Conservation (phyloP, 1,284 basidiomycete species). For the Volvariella volvacea region DNA sequence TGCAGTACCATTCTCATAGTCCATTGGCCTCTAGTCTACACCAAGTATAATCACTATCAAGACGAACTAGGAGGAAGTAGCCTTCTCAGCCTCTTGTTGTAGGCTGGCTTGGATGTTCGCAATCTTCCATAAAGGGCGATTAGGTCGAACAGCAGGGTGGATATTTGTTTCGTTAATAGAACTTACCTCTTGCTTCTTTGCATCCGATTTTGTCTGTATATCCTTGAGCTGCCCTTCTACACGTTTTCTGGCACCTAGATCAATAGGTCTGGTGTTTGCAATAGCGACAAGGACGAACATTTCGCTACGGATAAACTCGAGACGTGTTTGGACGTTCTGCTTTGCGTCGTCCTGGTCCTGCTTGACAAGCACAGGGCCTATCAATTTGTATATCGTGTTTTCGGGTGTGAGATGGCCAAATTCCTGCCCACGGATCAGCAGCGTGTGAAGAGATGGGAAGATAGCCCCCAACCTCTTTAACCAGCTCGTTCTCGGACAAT, state of each 20-base stretch:
- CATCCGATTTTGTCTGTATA: constrained; percentile 63
- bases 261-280: constrained; percentile 3
- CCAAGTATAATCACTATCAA: neutral
- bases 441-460: neutral
- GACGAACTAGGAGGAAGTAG: neutral
- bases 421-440: constrained; percentile 48
- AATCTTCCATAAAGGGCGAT: neutral
- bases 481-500: constrained; percentile 86
- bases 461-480: constrained; percentile 65
- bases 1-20: too few relatives aligned
- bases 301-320: constrained; percentile 88
- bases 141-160: neutral
- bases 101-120: neutral
- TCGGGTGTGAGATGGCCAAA: constrained; percentile 70
- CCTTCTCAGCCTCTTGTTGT: neutral
- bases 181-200: constrained; percentile 75
- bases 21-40: too few relatives aligned
- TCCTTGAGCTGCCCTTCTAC: constrained; percentile 79
- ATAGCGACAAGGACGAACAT: constrained; percentile 54
- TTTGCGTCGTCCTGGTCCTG: constrained; percentile 90
- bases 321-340: constrained; percentile 83
- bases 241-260: constrained; percentile 51
- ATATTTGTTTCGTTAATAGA: neutral
- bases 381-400: constrained; percentile 87
- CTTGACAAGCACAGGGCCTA: constrained; percentile 87